phyloP scores from a whole-genome alignment of 108 stramenopile genomes.

The Fistulifera pelliculosa region DNA sequence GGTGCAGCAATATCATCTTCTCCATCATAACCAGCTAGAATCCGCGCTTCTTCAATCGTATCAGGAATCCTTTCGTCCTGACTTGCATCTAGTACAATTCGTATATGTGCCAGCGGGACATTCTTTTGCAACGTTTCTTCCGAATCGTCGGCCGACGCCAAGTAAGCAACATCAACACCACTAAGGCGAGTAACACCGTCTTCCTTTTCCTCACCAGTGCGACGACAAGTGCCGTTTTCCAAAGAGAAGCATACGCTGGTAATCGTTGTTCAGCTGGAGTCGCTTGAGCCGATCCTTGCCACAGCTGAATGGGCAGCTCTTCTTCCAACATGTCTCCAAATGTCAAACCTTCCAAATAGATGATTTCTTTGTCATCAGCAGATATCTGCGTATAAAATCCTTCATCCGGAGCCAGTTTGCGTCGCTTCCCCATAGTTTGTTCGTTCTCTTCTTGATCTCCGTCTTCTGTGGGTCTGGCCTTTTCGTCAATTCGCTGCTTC shows the following conservation, averaged over 20 bases:
- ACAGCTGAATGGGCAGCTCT: constrained; percentile 78
- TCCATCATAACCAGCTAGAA: constrained; percentile 66
- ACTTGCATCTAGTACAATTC: constrained; percentile 42
- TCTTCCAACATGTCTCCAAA: constrained; percentile 60
- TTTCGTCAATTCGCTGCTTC: constrained; percentile 15
- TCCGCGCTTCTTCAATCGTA: constrained; percentile 67
- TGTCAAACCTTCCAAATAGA: constrained; percentile 53
- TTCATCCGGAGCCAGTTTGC: constrained; percentile 11
- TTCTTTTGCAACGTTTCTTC: constrained; percentile 70
- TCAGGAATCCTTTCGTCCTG: constrained; percentile 59
- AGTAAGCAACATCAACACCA: constrained; percentile 55
- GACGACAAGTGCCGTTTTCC: constrained; percentile 59
- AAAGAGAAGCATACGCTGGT: constrained; percentile 31
- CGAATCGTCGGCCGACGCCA: constrained; percentile 29
- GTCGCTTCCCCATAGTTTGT: not conserved
- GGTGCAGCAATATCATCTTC: constrained; percentile 12
- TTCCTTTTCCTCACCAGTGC: constrained; percentile 9
- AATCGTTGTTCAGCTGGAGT: constrained; percentile 37
- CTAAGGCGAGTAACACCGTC: constrained; percentile 4
- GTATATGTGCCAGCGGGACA: constrained; percentile 46
- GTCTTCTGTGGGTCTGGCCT: constrained; percentile 3
- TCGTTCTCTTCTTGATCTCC: constrained; percentile 12
- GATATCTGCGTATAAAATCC: constrained; percentile 9
- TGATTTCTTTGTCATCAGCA: constrained; percentile 12
- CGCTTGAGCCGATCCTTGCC: constrained; percentile 48